Base-by-base conservation (phyloP, 139 green algal species). In the Mychonastes homosphaera region DNA sequence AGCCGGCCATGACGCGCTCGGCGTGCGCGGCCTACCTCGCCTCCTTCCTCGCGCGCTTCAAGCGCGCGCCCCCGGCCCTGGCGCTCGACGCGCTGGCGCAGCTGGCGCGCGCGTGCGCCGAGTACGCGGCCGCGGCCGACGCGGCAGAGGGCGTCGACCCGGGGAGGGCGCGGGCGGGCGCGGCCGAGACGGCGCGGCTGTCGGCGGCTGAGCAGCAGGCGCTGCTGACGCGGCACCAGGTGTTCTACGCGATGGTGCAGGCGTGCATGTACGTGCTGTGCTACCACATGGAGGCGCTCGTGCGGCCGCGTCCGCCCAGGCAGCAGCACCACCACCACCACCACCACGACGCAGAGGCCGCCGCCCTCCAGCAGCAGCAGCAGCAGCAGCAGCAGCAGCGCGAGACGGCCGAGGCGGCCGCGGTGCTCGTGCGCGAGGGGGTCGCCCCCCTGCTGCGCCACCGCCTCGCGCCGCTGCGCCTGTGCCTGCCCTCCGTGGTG, bases 181-280 rank as follows among this genome's bases (percentile, higher is more conserved):
- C 39, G 15, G 41, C 28, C 33, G n/a, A 13, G 13, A 19, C 16
- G 55, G 47, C 41, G 16, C 3, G 10, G 43, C 24, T 2, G 16
- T 19, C 3, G 46, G 44, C 26, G 18, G 32, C 3, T 9, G 27
- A 45, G 21, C 41, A 21, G 24, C 33, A 57, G 16, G 55, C 58
- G 24, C 21, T 19, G 5, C 46, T 56, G 33, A 55, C 69, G 56
- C 56, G 71, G 56, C 68, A 75, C 58, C 53, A 67, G 61, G 75
- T 80, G 7, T 91, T 90, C 46, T 90, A 86, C 56, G 77, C 83
- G 4, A 76, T 68, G 4, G 72, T 75, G 28, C 87, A 95, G 71
- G 86, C 79, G 4, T 50, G 90, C 41, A 68, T 95, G 52, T 95
- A 95, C 63, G 72, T 87, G 28, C 70, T 95, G 40, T 95, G 88